A percentile compares a stretch with the other conserved stretches of the same genome.
Evolutionary conservation across 2,329 filamentous ascomycete genomes (phyloP).

Genomic region (Aspergillus sp.): DNA sequence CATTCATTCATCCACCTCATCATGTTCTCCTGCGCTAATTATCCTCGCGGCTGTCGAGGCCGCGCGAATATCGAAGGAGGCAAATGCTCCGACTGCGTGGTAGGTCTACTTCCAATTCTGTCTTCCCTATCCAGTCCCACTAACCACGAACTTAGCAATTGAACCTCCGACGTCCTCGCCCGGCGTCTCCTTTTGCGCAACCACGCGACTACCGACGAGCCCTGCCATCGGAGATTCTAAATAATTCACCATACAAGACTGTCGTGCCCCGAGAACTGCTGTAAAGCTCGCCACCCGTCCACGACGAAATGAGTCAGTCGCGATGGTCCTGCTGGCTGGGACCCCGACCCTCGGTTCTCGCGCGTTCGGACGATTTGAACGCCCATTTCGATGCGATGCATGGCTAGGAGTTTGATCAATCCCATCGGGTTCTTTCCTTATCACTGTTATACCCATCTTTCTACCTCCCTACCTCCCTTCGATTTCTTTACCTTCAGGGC

Average conservation of each 20-base stretch:
- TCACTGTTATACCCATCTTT: background rate
- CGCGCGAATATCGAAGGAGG: slow-evolving; percentile 42
- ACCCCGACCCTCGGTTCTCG: slow-evolving; percentile 6
- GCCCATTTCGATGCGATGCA: slow-evolving; percentile 23
- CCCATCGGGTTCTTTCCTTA: slow-evolving; percentile 1
- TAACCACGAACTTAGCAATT: slow-evolving; percentile 22
- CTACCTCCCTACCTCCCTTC: background rate
- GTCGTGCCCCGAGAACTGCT: slow-evolving; percentile 16
- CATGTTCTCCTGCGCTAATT: slow-evolving; percentile 50
- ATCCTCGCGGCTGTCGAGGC: slow-evolving; percentile 47
- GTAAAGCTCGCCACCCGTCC: slow-evolving; percentile 6
- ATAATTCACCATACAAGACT: slow-evolving; percentile 24
- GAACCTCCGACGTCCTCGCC: slow-evolving; percentile 38
- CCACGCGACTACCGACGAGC: slow-evolving; percentile 36
- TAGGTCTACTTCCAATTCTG: slow-evolving; percentile 26
- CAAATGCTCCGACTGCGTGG: slow-evolving; percentile 45
- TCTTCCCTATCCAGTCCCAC: slow-evolving; percentile 7
- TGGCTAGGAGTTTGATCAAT: slow-evolving; percentile 29
- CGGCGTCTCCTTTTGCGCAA: slow-evolving; percentile 40
- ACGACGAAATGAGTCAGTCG: slow-evolving; percentile 7
- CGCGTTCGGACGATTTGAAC: slow-evolving; percentile 5
- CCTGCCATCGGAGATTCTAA: slow-evolving; percentile 32
- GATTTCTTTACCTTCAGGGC: background rate
- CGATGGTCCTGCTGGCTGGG: slow-evolving; percentile 18
- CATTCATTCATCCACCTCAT: slow-evolving; percentile 14